Base-by-base conservation (phyloP, 306 rosid genomes). In the Ormosia emarginata region DNA sequence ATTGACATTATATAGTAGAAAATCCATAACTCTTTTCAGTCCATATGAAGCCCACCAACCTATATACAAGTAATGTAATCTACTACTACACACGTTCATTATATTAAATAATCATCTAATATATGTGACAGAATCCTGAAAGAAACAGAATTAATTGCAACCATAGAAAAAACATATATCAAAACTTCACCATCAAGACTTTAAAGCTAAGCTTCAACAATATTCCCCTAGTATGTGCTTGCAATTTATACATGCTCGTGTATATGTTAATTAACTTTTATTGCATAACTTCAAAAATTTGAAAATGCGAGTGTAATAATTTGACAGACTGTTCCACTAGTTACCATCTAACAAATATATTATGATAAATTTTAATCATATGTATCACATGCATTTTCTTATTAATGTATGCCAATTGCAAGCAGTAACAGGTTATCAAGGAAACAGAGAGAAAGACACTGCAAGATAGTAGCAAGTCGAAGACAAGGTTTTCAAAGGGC, bases 131-230 rank as follows among this genome's bases (percentile, higher is more conserved):
- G 24, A 56, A 67, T 72, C 32, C 49, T 40, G 47, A 78, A 74
- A 62, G 59, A 55, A 71, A 67, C 50, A 64, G 55, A 76, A 52
- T n/a, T 13, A 17, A 70, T 43, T 11, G 39, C 59, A 79, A 59
- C 71, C 63, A 5, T 13, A 34, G 53, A 59, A 32, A 56, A 14
- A 55, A 57, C 6, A 47, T 18, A 24, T 41, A 32, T 17, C 24
- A 47, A 74, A 82, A 41, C 32, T 41, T 10, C 61, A 47, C 44
- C 24, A 62, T 5, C 47, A 74, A 67, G 49, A 43, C 17, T 32
- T 69, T n/a, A 69, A 75, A 75, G n/a, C 64, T 79, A 61, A 66
- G 80, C 78, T 57, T 57, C 30, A 64, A 40, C 32, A 30, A 62
- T 58, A 66, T 57, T 56, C 57, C 71, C 49, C 56, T 30, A 47